A percentile compares a stretch with the other conserved stretches of the same genome.
Evolutionary conservation across 768 basidiomycete species (phyloP).

Genomic region (Macrolepiota fuliginosa): DNA sequence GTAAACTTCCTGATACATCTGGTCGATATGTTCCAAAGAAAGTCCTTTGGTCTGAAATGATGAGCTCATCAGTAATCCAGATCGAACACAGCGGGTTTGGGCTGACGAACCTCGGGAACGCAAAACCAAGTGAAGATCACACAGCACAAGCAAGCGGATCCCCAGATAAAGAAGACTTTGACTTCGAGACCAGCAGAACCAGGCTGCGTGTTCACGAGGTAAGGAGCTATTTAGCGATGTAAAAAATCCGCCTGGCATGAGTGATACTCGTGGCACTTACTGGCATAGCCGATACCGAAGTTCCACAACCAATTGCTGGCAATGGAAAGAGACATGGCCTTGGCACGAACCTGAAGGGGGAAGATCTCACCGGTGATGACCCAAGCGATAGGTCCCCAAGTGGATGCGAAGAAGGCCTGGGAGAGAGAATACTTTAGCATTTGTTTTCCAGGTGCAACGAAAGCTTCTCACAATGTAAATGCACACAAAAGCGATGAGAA

Average conservation of each 20-base stretch:
- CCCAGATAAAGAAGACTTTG: conserved; percentile 90
- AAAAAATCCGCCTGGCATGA: not conserved
- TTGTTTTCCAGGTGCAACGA: not conserved
- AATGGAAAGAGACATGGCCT: conserved; percentile 76
- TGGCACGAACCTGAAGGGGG: conserved; percentile 79
- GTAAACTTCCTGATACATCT: conserved; percentile 67
- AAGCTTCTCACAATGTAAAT: conserved; percentile 39
- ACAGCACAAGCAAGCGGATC: conserved; percentile 61
- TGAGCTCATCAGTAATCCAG: conserved; percentile 10
- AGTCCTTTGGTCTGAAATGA: conserved; percentile 63
- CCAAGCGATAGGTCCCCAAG: conserved; percentile 77
- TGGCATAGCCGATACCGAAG: conserved; percentile 63
- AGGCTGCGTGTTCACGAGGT: conserved; percentile 47
- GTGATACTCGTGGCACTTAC: conserved; percentile 22
- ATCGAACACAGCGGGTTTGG: not conserved
- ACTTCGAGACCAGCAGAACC: conserved; percentile 53
- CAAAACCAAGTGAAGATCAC: conserved; percentile 79
- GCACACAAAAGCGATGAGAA: conserved; percentile 57
- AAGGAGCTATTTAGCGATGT: conserved; percentile 39
- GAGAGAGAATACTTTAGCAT: not conserved
- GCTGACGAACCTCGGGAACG: conserved; percentile 56
- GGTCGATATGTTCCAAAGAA: conserved; percentile 82
- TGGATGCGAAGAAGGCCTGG: conserved; percentile 41
- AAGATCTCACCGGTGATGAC: conserved; percentile 76
- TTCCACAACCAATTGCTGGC: conserved; percentile 65